Evolutionary conservation across 352 stramenopile species (phyloP), one percentile per base, ranked within the genome.

Genomic region (Phytophthora lateralis): DNA sequence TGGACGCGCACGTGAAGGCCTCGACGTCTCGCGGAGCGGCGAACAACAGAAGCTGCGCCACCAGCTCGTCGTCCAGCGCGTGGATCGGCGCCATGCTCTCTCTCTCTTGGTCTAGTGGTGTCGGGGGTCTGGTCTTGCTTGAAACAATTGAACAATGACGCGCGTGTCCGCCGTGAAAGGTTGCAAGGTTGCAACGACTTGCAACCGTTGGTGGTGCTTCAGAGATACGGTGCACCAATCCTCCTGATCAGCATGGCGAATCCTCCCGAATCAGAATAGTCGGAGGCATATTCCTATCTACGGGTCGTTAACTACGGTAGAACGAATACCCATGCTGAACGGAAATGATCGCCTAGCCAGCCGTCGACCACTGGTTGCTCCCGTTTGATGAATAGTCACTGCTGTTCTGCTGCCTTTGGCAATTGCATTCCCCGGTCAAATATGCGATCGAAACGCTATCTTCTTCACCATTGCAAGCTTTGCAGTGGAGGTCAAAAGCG

Each of bases 1-100:
- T 70, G 54, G 63, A 73, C 30, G 68, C 68, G 27, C 59, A 69
- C 27, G 68, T 61, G 63, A 76, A 70, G 39, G 68, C 54, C 54
- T 76, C 68, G 26, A 76, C 58, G 52, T 76, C 68, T 37, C 68
- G 54, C 26, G 68, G 58, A n/a, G 60, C 43, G 8, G 63, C 49
- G 26, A 73, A 76, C 30, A 49, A 35, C 41, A 73, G 58, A 21
- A 76, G 35, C 44, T 68, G 51, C 9, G 68, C 68, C 39, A 76
- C 63, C 49, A 76, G 41, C 42, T 69, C 63, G 46, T 71, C 68
- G 30, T 73, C 68, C 29, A 73, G 53, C 49, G 50, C 57, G 26
- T 76, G 27, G 32, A 76, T 72, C 38, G 63, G 63, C 43, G 58
- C 57, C 68, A 76, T 75, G n/a, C 3, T 9, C 8, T 41, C 3